Evolutionary conservation across 768 basidiomycete genomes (phyloP).

Genomic region (Xerocomellus intermedius): DNA sequence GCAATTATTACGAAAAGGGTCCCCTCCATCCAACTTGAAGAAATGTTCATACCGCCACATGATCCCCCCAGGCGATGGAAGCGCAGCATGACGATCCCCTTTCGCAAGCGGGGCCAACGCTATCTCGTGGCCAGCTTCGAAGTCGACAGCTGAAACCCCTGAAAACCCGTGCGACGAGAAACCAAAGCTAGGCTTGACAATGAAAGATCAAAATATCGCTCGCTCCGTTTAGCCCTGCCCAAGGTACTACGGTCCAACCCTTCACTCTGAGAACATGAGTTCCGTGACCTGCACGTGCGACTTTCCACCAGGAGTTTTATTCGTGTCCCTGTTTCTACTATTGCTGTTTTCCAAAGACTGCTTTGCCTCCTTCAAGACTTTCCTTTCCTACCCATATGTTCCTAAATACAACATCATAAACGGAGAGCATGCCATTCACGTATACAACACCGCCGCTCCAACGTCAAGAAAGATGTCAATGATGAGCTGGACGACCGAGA

Average conservation of each 20-base stretch:
- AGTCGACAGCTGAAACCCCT: not conserved
- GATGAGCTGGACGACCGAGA: not conserved
- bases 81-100: not conserved
- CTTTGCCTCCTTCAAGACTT: not conserved
- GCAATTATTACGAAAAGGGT: not conserved
- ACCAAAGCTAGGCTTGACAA: not conserved
- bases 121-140: not conserved
- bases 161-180: too few relatives aligned
- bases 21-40: not conserved
- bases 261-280: not conserved
- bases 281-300: not conserved
- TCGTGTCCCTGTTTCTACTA: not conserved
- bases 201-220: not conserved
- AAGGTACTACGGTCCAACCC: not conserved
- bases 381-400: slow-evolving; percentile 6
- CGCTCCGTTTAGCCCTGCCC: not conserved
- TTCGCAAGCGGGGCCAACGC: not conserved
- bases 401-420: slow-evolving; percentile 2
- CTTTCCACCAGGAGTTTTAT: not conserved
- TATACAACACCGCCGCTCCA: not conserved
- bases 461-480: not conserved
- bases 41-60: not conserved
- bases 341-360: not conserved
- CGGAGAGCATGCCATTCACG: slow-evolving; percentile 4
- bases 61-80: not conserved